Conservation (phyloP, 768 basidiomycete species). For the Mycena pura region DNA sequence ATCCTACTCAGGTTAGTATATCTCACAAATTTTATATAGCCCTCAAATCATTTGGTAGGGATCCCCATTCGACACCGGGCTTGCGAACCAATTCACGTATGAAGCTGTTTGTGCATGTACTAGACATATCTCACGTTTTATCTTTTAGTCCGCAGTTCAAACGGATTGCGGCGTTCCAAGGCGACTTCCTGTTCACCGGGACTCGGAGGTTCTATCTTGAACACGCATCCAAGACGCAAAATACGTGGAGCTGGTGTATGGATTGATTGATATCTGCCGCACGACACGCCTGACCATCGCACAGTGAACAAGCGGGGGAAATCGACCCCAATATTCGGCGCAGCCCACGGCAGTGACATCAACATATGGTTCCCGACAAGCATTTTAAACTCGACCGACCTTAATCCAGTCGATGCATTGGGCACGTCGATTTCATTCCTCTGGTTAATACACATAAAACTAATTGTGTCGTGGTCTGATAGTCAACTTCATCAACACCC, state of each 20-base stretch:
- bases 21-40: background rate
- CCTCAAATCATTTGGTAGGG: background rate
- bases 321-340: conserved; percentile 19
- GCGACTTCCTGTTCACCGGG: conserved; percentile 28
- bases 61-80: conserved; percentile 29
- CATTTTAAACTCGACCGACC: background rate
- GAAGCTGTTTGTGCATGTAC: background rate
- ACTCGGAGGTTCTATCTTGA: conserved; percentile 36
- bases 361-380: background rate
- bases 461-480: background rate
- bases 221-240: conserved; percentile 29
- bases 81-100: conserved; percentile 23
- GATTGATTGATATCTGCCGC: background rate
- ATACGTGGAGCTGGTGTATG: conserved; percentile 36
- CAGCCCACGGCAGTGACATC: conserved; percentile 24
- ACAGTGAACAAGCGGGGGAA: conserved; percentile 17
- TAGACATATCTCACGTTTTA: background rate
- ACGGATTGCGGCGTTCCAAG: conserved; percentile 31
- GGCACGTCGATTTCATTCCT: background rate
- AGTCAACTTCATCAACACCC: conserved; percentile 18
- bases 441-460: too few relatives aligned
- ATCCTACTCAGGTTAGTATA: conserved; percentile 10
- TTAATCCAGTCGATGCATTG: background rate
- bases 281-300: background rate
- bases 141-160: conserved; percentile 36